A percentile compares a stretch with the other conserved stretches of the same genome.
Evolutionary conservation across 306 rosid genomes (phyloP).

Genomic region (Pachyrhizus erosus): DNA sequence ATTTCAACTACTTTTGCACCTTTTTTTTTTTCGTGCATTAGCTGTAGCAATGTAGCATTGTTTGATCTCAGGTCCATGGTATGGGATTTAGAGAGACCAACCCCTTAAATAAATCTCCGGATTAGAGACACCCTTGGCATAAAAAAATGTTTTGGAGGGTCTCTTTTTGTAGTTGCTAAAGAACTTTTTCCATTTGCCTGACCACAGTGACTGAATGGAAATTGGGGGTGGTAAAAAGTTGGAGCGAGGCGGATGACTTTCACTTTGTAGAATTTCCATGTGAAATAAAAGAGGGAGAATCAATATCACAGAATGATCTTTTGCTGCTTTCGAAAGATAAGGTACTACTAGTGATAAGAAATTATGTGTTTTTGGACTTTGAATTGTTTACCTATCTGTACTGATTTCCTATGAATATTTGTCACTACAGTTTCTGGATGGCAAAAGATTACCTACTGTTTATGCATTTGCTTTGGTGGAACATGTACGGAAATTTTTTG

Average conservation of each 20-base stretch:
- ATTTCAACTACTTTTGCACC: neutral
- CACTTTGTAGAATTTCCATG: slow-evolving; percentile 67
- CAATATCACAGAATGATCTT: slow-evolving; percentile 75
- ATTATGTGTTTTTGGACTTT: slow-evolving; percentile 25
- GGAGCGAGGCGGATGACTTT: slow-evolving; percentile 74
- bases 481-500: slow-evolving; percentile 51
- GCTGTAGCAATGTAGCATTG: neutral
- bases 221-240: slow-evolving; percentile 66
- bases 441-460: slow-evolving; percentile 58
- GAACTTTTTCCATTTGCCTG: neutral
- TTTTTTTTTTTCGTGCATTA: neutral
- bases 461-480: slow-evolving; percentile 96
- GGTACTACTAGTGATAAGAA: slow-evolving; percentile 57
- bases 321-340: slow-evolving; percentile 76
- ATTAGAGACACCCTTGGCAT: neutral
- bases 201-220: slow-evolving; percentile 70
- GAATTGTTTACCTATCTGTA: slow-evolving; percentile 23
- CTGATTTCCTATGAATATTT: slow-evolving; percentile 10
- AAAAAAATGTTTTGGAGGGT: neutral
- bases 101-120: neutral
- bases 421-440: slow-evolving; percentile 57
- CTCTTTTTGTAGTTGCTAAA: slow-evolving; percentile 33
- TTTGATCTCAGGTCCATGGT: too few relatives aligned
- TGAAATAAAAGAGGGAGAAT: slow-evolving; percentile 52
- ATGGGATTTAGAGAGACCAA: neutral